phyloP scores from a whole-genome alignment of 495 filamentous ascomycete species.

The Neurospora tetrasperma region DNA sequence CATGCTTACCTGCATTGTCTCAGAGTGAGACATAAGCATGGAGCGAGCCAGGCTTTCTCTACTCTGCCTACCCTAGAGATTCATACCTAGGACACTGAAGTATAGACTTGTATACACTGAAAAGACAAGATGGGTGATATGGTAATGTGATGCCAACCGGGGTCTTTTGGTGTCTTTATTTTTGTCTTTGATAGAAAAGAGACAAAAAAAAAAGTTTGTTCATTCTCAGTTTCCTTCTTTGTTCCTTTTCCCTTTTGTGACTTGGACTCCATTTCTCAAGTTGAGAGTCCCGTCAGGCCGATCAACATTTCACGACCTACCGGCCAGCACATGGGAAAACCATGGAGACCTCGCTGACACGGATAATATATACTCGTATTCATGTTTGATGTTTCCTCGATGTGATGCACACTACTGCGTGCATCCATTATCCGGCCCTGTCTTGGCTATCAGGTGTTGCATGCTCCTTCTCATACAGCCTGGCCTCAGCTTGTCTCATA shows the following conservation, averaged over 20 bases:
- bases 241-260: not conserved
- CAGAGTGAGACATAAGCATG: not conserved
- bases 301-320: not conserved
- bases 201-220: too few relatives aligned
- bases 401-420: not conserved
- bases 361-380: not conserved
- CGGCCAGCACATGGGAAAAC: not conserved
- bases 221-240: not conserved
- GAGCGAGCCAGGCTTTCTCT: not conserved
- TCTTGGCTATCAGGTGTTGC: not conserved
- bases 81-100: not conserved
- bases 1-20: not conserved
- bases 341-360: not conserved
- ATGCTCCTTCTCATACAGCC: not conserved
- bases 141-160: not conserved
- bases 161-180: not conserved
- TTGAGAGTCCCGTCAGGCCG: not conserved
- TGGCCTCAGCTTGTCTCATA: not conserved
- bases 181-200: too few relatives aligned
- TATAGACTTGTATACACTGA: not conserved
- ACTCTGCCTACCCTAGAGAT: not conserved
- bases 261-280: not conserved
- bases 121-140: not conserved
- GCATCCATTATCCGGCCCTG: not conserved
- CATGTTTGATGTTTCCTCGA: not conserved